These are phyloP conservation scores for Phascolomyces articulosus DNA, from an alignment of 371 early-diverging fungal species.

Conservation along the genomic window DNA sequence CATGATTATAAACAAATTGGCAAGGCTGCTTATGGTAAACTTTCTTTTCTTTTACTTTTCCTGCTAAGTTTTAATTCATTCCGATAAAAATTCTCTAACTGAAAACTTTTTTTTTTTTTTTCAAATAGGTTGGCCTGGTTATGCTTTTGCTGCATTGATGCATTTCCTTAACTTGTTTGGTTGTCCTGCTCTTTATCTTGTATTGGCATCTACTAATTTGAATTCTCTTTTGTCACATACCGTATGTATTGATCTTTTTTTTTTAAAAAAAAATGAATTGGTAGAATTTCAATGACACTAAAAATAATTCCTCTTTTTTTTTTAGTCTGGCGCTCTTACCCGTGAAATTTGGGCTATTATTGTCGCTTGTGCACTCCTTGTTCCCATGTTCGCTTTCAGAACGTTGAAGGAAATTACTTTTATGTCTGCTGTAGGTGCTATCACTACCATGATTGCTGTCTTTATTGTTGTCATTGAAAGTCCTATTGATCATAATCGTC, in stretches of 20 bases:
- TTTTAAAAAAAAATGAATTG: background rate
- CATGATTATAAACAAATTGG: constrained; percentile 66
- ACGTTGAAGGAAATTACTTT: constrained; percentile 81
- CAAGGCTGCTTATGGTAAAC: constrained; percentile 53
- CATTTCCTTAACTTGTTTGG: constrained; percentile 73
- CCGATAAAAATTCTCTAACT: background rate
- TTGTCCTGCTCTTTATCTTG: constrained; percentile 77
- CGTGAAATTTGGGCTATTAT: constrained; percentile 63
- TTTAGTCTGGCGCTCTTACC: constrained; percentile 25
- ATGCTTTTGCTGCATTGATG: constrained; percentile 62
- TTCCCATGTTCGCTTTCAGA: constrained; percentile 74
- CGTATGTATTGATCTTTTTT: constrained; percentile 20
- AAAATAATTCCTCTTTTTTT: constrained; percentile 6
- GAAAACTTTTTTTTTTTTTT: too few relatives aligned
- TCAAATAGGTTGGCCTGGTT: constrained; percentile 58
- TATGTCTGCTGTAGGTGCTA: constrained; percentile 46
- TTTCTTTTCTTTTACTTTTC: background rate
- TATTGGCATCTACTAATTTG: constrained; percentile 73
- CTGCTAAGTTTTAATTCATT: background rate
- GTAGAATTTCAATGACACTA: background rate
- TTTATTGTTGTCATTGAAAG: constrained; percentile 44
- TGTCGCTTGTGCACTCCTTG: constrained; percentile 62
- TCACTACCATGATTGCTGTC: constrained; percentile 56
- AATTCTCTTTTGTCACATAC: constrained; percentile 49
- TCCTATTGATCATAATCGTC: constrained; percentile 29